A percentile compares a stretch with the other conserved stretches of the same genome.
phyloP scores from a whole-genome alignment of 345 rosid species.

The Adansonia digitata region DNA sequence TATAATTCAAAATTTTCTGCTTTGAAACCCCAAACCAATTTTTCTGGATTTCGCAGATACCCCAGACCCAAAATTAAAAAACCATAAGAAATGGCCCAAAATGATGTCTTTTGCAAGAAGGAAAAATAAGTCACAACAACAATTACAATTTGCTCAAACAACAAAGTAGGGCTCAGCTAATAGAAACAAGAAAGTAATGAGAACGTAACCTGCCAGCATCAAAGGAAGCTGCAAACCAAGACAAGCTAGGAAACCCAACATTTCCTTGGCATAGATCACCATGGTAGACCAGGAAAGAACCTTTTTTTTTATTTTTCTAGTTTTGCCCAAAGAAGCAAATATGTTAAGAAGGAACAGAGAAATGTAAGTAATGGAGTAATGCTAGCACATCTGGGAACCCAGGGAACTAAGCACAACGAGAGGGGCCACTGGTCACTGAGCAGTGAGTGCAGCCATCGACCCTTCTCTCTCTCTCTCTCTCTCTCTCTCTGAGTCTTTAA shows the following conservation, averaged over 20 bases:
- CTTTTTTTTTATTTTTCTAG: background rate
- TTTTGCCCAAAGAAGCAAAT: background rate
- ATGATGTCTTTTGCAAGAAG: background rate
- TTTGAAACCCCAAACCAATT: conserved; percentile 7
- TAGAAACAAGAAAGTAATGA: background rate
- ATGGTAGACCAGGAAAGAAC: conserved; percentile 24
- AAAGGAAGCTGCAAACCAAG: conserved; percentile 44
- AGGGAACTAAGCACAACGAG: conserved; percentile 6
- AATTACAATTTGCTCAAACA: conserved; percentile 4
- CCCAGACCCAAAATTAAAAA: background rate
- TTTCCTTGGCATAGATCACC: conserved; percentile 26
- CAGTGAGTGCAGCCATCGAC: background rate
- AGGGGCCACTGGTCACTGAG: background rate
- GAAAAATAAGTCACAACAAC: background rate
- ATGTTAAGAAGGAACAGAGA: conserved; percentile 14
- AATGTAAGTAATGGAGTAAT: conserved; percentile 18
- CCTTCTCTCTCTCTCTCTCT: background rate
- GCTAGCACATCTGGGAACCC: conserved; percentile 23
- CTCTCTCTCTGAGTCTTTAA: background rate
- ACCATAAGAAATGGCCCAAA: background rate
- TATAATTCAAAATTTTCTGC: background rate
- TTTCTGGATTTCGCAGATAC: conserved; percentile 1
- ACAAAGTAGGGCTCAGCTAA: background rate
- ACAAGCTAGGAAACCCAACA: conserved; percentile 42
- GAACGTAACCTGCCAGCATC: conserved; percentile 43